Base-by-base conservation (phyloP, 192 early-diverging fungal genomes). In the Coemansia asiatica region DNA sequence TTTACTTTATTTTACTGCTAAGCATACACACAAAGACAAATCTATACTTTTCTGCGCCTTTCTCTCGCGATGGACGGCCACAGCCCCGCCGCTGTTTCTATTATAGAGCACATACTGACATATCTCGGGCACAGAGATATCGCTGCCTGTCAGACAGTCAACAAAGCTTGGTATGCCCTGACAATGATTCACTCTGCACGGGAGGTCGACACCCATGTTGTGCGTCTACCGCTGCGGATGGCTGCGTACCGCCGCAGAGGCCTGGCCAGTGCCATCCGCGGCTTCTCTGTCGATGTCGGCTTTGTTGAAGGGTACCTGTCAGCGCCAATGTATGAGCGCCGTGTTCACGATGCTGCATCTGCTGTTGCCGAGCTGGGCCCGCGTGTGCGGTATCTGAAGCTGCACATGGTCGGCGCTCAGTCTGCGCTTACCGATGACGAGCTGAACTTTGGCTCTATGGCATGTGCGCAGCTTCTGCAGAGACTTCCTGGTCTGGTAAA, bases 291-390 rank as follows among this genome's bases (percentile, higher is more conserved):
- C 26, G 77, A 80, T 57, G 46, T 80, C 59, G 50, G 78, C 72
- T 75, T 63, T 47, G 50, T 81, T 6, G 78, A 75, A 9, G 78
- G 78, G 8, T 81, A 67, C 53, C 68, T 81, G 23, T 81, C 78
- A 26, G 55, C 65, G 18, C 53, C 66, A 18, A 66, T 61, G 63
- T 81, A 81, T 31, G 72, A 81, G 66, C 78, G 66, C 22, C 72
- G 78, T 25, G 66, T 75, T 38, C 38, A 21, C 23, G 72, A 74
- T 16, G 78, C 78, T 0, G 69, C 60, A 6, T 50, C 28, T 12
- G 36, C 67, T 12, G 53, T 81, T 23, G 22, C 33, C 23, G 27
- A 44, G 23, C 50, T 36, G 38, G 59, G 64, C n/a, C 25, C 49
- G 19, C 54, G 61, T 0, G 70, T 72, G 54, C 62, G 69, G 36